Conservation (phyloP, 441 rosid species). For the Dalechampia spathulata region DNA sequence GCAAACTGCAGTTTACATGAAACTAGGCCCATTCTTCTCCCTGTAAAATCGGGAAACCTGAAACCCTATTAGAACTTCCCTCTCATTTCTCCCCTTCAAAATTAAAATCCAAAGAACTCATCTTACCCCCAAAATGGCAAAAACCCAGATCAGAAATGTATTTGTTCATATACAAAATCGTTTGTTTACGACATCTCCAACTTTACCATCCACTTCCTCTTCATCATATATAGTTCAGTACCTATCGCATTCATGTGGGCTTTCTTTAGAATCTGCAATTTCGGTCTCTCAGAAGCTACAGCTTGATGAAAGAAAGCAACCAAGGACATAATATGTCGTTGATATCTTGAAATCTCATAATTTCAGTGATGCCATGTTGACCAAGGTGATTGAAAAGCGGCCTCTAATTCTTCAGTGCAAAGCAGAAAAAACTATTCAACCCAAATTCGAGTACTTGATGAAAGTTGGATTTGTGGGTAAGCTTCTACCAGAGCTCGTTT, state of each 20-base stretch:
- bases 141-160: background rate
- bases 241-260: conserved; percentile 14
- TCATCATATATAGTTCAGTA: conserved; percentile 9
- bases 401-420: background rate
- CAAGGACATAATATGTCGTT: background rate
- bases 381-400: conserved; percentile 4
- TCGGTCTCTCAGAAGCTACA: conserved; percentile 2
- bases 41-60: too few relatives aligned
- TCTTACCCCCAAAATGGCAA: background rate
- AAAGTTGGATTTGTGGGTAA: conserved; percentile 14
- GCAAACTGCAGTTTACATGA: too few relatives aligned
- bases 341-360: conserved; percentile 5
- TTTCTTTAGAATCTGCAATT: conserved; percentile 9
- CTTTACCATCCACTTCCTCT: background rate
- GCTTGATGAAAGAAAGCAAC: conserved; percentile 2
- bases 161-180: conserved; percentile 2
- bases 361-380: conserved; percentile 6
- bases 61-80: too few relatives aligned
- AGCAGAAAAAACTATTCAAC: background rate
- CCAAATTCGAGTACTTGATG: conserved; percentile 8
- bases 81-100: too few relatives aligned
- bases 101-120: background rate
- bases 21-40: too few relatives aligned
- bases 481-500: conserved; percentile 12
- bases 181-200: background rate